phyloP scores from a whole-genome alignment of 2,329 filamentous ascomycete species.

The Anisogramma anomala region DNA sequence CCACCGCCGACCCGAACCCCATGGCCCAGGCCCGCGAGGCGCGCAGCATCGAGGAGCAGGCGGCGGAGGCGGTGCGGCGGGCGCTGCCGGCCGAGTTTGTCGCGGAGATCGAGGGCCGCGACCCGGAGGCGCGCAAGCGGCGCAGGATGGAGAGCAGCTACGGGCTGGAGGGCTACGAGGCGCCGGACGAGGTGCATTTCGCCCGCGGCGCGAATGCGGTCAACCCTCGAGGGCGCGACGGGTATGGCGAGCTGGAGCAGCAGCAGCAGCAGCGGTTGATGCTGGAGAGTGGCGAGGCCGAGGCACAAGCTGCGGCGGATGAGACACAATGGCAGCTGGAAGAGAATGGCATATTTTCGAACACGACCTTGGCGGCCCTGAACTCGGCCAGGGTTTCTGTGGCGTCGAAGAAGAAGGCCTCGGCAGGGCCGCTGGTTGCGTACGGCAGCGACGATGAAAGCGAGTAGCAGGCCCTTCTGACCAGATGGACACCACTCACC shows the following conservation, averaged over 20 bases:
- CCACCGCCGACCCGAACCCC: slow-evolving; percentile 90
- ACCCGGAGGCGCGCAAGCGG: slow-evolving; percentile 76
- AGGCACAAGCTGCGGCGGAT: slow-evolving; percentile 28
- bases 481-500: neutral
- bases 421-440: slow-evolving; percentile 64
- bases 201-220: slow-evolving; percentile 62
- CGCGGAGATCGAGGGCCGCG: slow-evolving; percentile 83
- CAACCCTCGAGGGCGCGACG: slow-evolving; percentile 45
- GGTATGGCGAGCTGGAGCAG: slow-evolving; percentile 48
- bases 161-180: slow-evolving; percentile 82
- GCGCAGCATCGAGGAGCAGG: slow-evolving; percentile 82
- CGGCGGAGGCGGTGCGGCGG: slow-evolving; percentile 80
- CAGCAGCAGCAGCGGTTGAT: slow-evolving; percentile 49
- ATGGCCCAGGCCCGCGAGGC: slow-evolving; percentile 89
- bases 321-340: slow-evolving; percentile 26
- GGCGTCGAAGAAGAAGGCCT: slow-evolving; percentile 40
- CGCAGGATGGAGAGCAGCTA: slow-evolving; percentile 84
- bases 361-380: slow-evolving; percentile 69
- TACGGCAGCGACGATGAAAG: slow-evolving; percentile 70
- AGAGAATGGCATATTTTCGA: slow-evolving; percentile 62
- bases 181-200: slow-evolving; percentile 89
- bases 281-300: slow-evolving; percentile 43
- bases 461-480: slow-evolving; percentile 1
- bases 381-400: slow-evolving; percentile 45
- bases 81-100: slow-evolving; percentile 85